Evolutionary conservation across 139 green algal species (phyloP).

Genomic region (Tetraselmis chui): DNA sequence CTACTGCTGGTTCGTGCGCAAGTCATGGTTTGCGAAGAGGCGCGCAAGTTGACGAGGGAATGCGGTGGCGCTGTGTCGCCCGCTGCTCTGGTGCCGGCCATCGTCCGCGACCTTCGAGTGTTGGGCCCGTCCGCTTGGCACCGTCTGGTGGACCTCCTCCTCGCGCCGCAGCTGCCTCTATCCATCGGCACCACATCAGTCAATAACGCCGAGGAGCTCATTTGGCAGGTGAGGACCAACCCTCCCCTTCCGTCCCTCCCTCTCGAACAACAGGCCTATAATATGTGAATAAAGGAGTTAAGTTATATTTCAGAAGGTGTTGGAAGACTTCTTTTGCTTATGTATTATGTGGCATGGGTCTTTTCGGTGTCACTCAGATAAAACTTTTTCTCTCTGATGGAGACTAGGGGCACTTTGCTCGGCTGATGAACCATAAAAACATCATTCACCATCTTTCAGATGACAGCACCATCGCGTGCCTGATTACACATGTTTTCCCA

Average conservation of each 20-base stretch:
- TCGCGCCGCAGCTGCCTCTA: not conserved
- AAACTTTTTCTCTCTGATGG: too few relatives aligned
- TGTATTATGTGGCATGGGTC: too few relatives aligned
- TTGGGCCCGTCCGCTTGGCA: not conserved
- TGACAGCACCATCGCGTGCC: not conserved
- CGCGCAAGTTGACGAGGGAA: too few relatives aligned
- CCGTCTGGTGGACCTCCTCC: not conserved
- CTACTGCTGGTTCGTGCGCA: not conserved
- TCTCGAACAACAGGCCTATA: too few relatives aligned
- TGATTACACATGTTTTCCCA: not conserved
- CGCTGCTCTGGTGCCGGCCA: not conserved
- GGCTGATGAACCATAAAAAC: not conserved
- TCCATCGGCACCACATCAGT: too few relatives aligned
- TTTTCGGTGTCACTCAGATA: too few relatives aligned
- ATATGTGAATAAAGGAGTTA: too few relatives aligned
- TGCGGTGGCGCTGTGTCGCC: not conserved
- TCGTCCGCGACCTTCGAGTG: not conserved
- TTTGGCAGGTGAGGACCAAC: not conserved
- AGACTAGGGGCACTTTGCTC: not conserved
- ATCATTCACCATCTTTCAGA: not conserved
- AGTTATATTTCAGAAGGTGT: too few relatives aligned
- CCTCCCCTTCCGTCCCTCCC: too few relatives aligned
- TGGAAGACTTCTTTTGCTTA: too few relatives aligned
- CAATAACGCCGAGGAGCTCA: not conserved
- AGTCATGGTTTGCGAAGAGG: not conserved